These are phyloP conservation scores for Pseudisothecium myosuroides DNA, from an alignment of 225 moss, liverwort and hornwort genomes.

Conservation along the genomic window DNA sequence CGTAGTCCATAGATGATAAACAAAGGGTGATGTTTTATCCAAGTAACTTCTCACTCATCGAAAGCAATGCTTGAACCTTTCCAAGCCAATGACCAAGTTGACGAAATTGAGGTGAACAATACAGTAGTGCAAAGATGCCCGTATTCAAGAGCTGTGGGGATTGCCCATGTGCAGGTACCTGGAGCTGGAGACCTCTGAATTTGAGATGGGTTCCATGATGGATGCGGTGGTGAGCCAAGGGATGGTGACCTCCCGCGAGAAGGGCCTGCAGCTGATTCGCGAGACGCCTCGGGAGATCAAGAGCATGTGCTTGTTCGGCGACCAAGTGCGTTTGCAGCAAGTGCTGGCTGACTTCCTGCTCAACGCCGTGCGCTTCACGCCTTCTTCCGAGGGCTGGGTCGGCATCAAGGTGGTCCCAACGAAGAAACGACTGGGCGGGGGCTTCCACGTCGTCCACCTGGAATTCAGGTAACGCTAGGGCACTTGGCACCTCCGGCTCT, in stretches of 20 bases:
- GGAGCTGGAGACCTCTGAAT: slow-evolving; percentile 35
- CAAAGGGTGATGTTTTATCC: too few species aligned
- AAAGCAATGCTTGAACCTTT: not conserved
- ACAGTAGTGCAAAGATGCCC: not conserved
- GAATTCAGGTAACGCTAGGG: slow-evolving; percentile 25
- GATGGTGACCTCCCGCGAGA: slow-evolving; percentile 42
- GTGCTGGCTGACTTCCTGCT: slow-evolving; percentile 45
- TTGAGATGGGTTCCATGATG: slow-evolving; percentile 43
- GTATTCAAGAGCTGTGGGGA: not conserved
- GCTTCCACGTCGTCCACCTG: slow-evolving; percentile 22
- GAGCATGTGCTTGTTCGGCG: slow-evolving; percentile 36
- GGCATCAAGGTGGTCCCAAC: slow-evolving; percentile 43
- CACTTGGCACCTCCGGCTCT: not conserved
- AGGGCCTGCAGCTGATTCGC: slow-evolving; percentile 40
- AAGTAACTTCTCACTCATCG: not conserved
- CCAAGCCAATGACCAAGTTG: not conserved
- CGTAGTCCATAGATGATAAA: not conserved
- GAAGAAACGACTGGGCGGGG: slow-evolving; percentile 24
- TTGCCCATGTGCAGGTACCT: slow-evolving; percentile 17
- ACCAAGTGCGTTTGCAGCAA: slow-evolving; percentile 45
- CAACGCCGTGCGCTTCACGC: slow-evolving; percentile 50
- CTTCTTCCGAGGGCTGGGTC: slow-evolving; percentile 49
- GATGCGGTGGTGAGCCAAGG: slow-evolving; percentile 52
- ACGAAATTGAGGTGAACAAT: not conserved
- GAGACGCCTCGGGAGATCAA: slow-evolving; percentile 41